Evolutionary conservation across 257 asterid genomes (phyloP).

Genomic region (Avicennia marina): DNA sequence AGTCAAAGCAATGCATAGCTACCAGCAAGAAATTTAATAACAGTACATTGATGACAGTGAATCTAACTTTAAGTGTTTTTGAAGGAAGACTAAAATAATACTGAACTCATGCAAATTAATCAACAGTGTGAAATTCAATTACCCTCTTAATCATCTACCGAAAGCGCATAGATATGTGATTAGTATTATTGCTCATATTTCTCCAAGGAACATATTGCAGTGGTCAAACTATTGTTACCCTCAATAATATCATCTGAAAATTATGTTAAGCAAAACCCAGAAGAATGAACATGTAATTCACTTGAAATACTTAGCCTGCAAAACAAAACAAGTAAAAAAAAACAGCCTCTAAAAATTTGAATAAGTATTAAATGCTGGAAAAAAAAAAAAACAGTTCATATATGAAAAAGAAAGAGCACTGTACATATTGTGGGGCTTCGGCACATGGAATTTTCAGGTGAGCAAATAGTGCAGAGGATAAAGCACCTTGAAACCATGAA

Average conservation of each 20-base stretch:
- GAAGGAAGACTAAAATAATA: neutral
- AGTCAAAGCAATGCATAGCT: no score
- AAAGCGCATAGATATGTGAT: no score
- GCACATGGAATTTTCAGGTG: constrained; percentile 1
- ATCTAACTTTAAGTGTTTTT: no score
- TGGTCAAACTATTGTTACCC: no score
- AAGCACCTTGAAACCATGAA: constrained; percentile 27
- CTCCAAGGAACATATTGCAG: no score
- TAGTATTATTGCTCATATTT: no score
- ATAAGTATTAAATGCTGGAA: no score
- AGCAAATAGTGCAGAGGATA: constrained; percentile 32
- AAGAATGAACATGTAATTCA: neutral
- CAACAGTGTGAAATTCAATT: no score
- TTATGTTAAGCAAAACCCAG: neutral
- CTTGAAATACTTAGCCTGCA: neutral
- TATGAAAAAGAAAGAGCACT: neutral
- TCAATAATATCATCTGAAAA: no score
- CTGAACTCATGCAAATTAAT: no score
- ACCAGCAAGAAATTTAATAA: neutral
- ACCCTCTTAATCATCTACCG: no score
- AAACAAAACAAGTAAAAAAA: neutral
- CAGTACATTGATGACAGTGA: neutral
- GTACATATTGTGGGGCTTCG: constrained; percentile 10
- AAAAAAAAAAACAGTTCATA: neutral
- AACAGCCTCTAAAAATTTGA: neutral